Evolutionary conservation across 2,329 filamentous ascomycete species (phyloP).

Genomic region (Harringtonia aguacate): DNA sequence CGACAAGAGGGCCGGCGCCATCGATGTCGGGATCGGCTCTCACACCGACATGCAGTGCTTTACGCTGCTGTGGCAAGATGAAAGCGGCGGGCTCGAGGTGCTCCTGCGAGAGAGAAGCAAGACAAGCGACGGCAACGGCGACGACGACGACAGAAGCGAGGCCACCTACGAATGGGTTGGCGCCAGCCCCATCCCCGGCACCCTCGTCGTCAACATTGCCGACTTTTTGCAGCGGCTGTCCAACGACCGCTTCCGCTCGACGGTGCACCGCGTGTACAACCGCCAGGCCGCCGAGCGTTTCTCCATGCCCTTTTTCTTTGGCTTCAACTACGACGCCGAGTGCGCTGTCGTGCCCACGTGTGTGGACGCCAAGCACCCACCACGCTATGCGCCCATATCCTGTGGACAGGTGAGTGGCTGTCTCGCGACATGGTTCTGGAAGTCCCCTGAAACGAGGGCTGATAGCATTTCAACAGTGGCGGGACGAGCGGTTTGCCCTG

Average conservation of each 20-base stretch:
- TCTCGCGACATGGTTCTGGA: no score
- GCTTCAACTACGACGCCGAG: constrained; percentile 33
- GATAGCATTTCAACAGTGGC: constrained; percentile 8
- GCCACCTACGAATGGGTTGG: constrained; percentile 24
- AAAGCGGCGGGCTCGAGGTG: constrained; percentile 29
- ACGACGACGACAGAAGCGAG: constrained; percentile 19
- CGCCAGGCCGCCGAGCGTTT: constrained; percentile 28
- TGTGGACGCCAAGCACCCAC: constrained; percentile 24
- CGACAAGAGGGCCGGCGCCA: constrained; percentile 11
- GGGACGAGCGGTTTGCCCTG: constrained; percentile 11
- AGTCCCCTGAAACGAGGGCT: not conserved
- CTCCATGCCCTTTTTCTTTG: constrained; percentile 47
- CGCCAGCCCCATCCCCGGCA: constrained; percentile 30
- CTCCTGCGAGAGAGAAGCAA: constrained; percentile 14
- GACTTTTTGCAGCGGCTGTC: constrained; percentile 40
- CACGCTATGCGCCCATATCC: constrained; percentile 31
- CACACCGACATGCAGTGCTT: constrained; percentile 38
- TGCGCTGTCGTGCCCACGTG: constrained; percentile 30
- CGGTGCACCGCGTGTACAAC: constrained; percentile 39
- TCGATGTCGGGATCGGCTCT: constrained; percentile 31
- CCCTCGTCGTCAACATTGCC: constrained; percentile 40
- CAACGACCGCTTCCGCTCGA: constrained; percentile 36
- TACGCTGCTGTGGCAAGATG: constrained; percentile 38
- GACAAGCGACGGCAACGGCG: not conserved
- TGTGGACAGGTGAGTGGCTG: constrained; percentile 20